phyloP scores from a whole-genome alignment of 257 asterid species.

The Scutellaria minor region DNA sequence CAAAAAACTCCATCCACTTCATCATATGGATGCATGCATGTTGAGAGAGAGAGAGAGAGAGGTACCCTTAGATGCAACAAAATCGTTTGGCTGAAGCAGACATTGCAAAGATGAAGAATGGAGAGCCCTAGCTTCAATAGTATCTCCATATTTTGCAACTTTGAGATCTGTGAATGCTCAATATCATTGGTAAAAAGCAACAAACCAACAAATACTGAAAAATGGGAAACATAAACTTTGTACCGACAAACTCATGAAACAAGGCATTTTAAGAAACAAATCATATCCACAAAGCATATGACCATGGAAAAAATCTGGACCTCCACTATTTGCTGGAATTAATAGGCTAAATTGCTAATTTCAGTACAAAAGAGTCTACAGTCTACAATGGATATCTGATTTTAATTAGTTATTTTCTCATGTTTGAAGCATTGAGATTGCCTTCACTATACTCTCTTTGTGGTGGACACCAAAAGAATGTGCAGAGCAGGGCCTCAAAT shows the following conservation, averaged over 20 bases:
- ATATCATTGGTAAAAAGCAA: slow-evolving; percentile 21
- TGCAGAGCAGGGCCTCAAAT: neutral
- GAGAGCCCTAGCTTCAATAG: slow-evolving; percentile 68
- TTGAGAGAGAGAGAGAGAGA: slow-evolving; percentile 12
- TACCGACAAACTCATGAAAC: neutral
- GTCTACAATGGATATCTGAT: neutral
- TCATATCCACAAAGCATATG: neutral
- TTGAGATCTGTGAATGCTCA: slow-evolving; percentile 54
- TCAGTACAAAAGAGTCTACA: neutral
- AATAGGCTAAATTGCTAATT: neutral
- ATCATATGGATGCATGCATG: neutral
- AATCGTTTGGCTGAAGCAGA: slow-evolving; percentile 53
- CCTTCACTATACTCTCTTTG: no score
- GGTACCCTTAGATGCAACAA: slow-evolving; percentile 54
- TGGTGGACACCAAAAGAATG: neutral
- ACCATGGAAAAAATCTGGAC: neutral
- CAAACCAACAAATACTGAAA: slow-evolving; percentile 2
- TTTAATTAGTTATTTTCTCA: neutral
- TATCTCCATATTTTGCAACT: slow-evolving; percentile 58
- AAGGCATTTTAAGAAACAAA: neutral
- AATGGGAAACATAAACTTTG: neutral
- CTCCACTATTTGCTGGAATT: slow-evolving; percentile 3
- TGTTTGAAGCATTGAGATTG: neutral
- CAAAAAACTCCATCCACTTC: neutral
- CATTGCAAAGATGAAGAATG: slow-evolving; percentile 62